Percentiles rank a stretch among this genome's conserved stretches.
These are phyloP conservation scores for Crepidotus variabilis DNA, from an alignment of 768 basidiomycete genomes.

Conservation along the genomic window DNA sequence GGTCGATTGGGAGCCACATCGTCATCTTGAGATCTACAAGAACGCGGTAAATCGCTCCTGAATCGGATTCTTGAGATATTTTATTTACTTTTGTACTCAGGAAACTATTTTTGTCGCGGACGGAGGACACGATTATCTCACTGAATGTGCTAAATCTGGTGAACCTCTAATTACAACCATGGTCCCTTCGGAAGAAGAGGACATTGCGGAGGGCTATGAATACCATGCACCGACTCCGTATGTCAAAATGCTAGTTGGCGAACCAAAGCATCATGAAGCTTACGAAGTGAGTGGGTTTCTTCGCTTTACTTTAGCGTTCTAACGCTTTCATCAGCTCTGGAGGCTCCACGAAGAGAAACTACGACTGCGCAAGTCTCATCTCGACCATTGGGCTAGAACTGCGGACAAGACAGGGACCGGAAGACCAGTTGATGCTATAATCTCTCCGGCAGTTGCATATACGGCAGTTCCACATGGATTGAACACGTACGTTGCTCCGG, in stretches of 20 bases:
- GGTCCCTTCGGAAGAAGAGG: conserved; percentile 30
- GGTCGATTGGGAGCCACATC: conserved; percentile 58
- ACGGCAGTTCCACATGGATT: conserved; percentile 61
- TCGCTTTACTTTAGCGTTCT: conserved; percentile 22
- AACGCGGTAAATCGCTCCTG: conserved; percentile 26
- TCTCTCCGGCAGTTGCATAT: conserved; percentile 58
- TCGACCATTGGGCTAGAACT: conserved; percentile 61
- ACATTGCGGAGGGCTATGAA: conserved; percentile 15
- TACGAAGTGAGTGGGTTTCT: conserved; percentile 34
- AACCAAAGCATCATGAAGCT: conserved; percentile 31
- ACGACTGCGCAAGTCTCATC: conserved; percentile 51
- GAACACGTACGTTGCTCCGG: conserved; percentile 35
- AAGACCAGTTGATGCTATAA: conserved; percentile 70
- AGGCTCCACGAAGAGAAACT: conserved; percentile 51
- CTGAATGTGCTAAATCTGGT: conserved; percentile 40
- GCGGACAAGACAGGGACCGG: conserved; percentile 51
- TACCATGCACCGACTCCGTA: conserved; percentile 30
- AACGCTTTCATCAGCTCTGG: conserved; percentile 44
- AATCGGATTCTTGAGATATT: background rate
- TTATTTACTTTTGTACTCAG: conserved; percentile 17
- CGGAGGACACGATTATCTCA: conserved; percentile 43
- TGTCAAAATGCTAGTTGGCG: conserved; percentile 41
- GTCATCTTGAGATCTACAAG: conserved; percentile 49
- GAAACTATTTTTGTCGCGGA: conserved; percentile 51
- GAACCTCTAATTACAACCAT: conserved; percentile 61